Percentiles rank a stretch among this genome's conserved stretches.
phyloP scores from a whole-genome alignment of 371 early-diverging fungal species.

The Circinella umbellata region DNA sequence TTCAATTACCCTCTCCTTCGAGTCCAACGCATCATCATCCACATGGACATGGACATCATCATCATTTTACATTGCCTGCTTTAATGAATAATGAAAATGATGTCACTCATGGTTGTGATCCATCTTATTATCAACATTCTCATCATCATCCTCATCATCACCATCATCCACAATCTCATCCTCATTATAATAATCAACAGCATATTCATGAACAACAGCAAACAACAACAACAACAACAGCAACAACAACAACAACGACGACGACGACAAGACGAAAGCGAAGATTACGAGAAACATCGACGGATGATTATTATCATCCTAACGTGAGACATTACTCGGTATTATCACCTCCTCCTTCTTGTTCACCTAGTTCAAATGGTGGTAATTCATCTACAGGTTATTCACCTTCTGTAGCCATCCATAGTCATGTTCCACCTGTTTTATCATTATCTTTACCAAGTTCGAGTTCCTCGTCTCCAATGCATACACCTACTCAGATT shows the following conservation, averaged over 20 bases:
- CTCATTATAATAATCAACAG: no score
- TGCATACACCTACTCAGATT: constrained; percentile 47
- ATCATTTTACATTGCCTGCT: neutral
- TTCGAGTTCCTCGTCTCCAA: constrained; percentile 46
- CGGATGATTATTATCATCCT: neutral
- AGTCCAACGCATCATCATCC: no score
- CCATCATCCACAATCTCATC: neutral
- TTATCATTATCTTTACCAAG: constrained; percentile 45
- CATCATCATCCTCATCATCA: constrained; percentile 7
- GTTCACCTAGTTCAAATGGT: constrained; percentile 20
- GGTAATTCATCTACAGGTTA: constrained; percentile 22
- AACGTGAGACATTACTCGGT: constrained; percentile 1
- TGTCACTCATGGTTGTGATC: neutral
- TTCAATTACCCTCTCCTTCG: no score
- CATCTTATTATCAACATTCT: neutral
- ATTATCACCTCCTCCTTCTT: constrained; percentile 11
- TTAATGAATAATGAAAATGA: neutral
- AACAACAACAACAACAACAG: neutral
- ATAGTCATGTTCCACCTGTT: constrained; percentile 29
- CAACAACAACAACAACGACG: neutral
- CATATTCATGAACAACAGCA: constrained; percentile 2
- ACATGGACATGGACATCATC: no score
- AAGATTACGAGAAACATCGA: constrained; percentile 13
- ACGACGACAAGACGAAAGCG: constrained; percentile 13
- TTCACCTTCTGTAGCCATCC: constrained; percentile 9